Evolutionary conservation across 495 filamentous ascomycete species (phyloP), one percentile per base, ranked within the genome.

Genomic region (Hamigera avellanea): DNA sequence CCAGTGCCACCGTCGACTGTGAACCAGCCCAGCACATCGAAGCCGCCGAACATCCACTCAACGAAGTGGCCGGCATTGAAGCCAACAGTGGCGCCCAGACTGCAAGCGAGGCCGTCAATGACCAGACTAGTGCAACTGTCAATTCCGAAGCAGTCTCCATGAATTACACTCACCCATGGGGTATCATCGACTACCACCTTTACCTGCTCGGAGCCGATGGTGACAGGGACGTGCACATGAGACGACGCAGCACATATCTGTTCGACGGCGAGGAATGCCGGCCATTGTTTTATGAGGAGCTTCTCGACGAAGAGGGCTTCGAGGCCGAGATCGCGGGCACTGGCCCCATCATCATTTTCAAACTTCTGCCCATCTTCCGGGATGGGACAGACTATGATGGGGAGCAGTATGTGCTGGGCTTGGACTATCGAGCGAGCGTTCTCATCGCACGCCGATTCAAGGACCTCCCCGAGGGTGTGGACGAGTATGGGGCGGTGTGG

Each of bases 171-270:
- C 52, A 60, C 26, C 56, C 54, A 12, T 64, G 54, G 57, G 39
- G 48, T 6, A 39, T 59, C 23, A 37, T 59, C 14, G 60, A 64
- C 45, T 62, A 60, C 32, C 40, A 59, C 15, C 30, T 64, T 14
- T 62, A 58, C 35, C 52, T 64, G 3, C 32, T 40, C 14, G 23
- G 35, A 17, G 39, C 52, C 12, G 58, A 64, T 19, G 29, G 28
- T 2, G 40, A 35, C 14, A 43, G 34, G 27, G 43, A 52, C 16
- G 16, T 14, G 8, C 7, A 39, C 9, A 23, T 23, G 2, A 41
- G 56, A 14, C 37, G 40, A 2, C 42, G 48, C 8, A 33, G 50
- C 14, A 44, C 43, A 40, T 45, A 46, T 31, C 31, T 62, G 10
- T 40, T 48, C 10, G 50, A 57, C 19, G 50, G 40, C 3, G 17